Percentiles rank a stretch among this genome's conserved stretches.
These are phyloP conservation scores for Adansonia madagascariensis DNA, from an alignment of 441 rosid species.

Conservation along the genomic window DNA sequence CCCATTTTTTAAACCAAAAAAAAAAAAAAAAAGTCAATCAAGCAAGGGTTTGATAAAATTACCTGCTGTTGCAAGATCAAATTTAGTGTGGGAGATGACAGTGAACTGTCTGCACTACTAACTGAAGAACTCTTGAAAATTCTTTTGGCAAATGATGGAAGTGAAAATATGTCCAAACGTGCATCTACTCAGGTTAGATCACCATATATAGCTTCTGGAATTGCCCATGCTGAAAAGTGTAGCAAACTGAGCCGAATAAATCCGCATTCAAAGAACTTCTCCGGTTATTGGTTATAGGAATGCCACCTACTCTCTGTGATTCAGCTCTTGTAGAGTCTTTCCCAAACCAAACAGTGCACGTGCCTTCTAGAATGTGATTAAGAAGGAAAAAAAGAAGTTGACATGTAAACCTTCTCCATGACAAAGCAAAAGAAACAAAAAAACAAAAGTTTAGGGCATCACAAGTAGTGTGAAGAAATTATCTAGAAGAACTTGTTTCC, in stretches of 20 bases:
- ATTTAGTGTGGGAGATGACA: slow-evolving; percentile 69
- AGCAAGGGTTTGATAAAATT: slow-evolving; percentile 11
- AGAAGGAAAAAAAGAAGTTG: slow-evolving; percentile 6
- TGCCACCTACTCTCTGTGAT: slow-evolving; percentile 30
- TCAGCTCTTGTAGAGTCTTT: slow-evolving; percentile 34
- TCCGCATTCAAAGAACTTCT: slow-evolving; percentile 63
- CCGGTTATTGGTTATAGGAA: slow-evolving; percentile 33
- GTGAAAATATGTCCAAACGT: slow-evolving; percentile 73
- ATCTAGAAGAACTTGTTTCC: neutral
- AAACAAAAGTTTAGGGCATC: neutral
- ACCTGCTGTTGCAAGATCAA: slow-evolving; percentile 88
- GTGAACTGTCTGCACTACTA: slow-evolving; percentile 35
- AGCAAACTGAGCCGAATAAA: slow-evolving; percentile 75
- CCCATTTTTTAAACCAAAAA: neutral
- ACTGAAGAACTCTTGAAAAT: slow-evolving; percentile 45
- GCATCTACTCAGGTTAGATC: slow-evolving; percentile 82
- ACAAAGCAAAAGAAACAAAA: neutral
- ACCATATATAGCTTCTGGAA: slow-evolving; percentile 56
- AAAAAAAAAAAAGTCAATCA: neutral
- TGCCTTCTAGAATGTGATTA: slow-evolving; percentile 51
- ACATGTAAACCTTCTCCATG: neutral
- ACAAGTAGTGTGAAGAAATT: neutral
- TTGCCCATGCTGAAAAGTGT: slow-evolving; percentile 65
- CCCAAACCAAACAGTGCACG: slow-evolving; percentile 60
- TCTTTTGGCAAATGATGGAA: slow-evolving; percentile 55